These are phyloP conservation scores for Xylaria arbuscula DNA, from an alignment of 2,329 filamentous ascomycete genomes.

Conservation along the genomic window DNA sequence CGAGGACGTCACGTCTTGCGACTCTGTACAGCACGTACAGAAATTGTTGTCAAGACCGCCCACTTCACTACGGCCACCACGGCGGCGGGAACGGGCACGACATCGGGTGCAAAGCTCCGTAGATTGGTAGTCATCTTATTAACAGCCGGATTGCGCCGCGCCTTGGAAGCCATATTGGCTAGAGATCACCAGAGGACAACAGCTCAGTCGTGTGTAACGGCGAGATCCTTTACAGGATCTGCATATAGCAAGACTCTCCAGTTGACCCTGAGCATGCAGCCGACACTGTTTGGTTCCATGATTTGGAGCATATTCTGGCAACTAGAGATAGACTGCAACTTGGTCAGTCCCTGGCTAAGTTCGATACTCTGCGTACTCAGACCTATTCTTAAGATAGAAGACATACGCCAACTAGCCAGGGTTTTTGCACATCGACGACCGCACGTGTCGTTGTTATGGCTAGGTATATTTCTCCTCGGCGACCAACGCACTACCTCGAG, in stretches of 20 bases:
- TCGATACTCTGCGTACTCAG: conserved; percentile 14
- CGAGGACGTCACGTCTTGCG: conserved; percentile 13
- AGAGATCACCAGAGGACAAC: conserved; percentile 15
- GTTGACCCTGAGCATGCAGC: conserved; percentile 18
- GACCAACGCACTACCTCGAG: conserved; percentile 13
- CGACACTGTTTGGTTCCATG: conserved; percentile 8
- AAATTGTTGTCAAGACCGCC: conserved; percentile 16
- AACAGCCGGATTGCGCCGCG: conserved; percentile 12
- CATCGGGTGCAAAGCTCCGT: conserved; percentile 16
- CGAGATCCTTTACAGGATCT: conserved; percentile 18
- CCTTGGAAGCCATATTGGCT: conserved; percentile 16
- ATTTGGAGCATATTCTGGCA: conserved; percentile 21
- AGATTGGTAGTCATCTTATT: conserved; percentile 17
- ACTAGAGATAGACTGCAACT: conserved; percentile 12
- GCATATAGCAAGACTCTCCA: conserved; percentile 16
- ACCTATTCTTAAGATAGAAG: conserved; percentile 17
- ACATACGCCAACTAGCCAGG: conserved; percentile 16
- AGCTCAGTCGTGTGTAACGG: conserved; percentile 15
- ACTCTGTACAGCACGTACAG: conserved; percentile 17
- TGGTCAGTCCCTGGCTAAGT: conserved; percentile 16
- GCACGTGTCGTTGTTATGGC: conserved; percentile 16
- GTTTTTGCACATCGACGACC: conserved; percentile 16
- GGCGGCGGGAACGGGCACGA: conserved; percentile 14
- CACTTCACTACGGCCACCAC: conserved; percentile 13
- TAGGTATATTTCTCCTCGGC: conserved; percentile 13